These are phyloP conservation scores for Chamaecrista fasciculata DNA, from an alignment of 306 rosid species.

Conservation along the genomic window DNA sequence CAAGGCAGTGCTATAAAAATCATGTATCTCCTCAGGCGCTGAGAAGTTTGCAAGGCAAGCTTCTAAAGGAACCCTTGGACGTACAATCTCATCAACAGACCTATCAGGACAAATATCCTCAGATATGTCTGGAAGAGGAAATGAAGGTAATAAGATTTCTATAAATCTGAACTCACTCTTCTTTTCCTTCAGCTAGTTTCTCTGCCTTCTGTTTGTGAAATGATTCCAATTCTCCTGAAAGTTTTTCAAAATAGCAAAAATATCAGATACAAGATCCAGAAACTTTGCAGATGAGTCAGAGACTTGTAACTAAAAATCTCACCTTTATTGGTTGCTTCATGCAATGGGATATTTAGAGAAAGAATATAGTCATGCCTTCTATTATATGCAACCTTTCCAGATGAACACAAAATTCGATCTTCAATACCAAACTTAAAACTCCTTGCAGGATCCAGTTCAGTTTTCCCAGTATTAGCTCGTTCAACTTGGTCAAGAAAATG, in stretches of 20 bases:
- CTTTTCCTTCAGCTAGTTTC: constrained; percentile 70
- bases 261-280: constrained; percentile 23
- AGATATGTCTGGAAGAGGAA: constrained; percentile 44
- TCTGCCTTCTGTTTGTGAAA: constrained; percentile 71
- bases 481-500: constrained; percentile 97
- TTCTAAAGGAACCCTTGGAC: constrained; percentile 94
- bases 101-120: constrained; percentile 47
- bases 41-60: constrained; percentile 89
- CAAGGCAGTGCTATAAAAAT: constrained; percentile 88
- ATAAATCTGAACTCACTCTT: constrained; percentile 62
- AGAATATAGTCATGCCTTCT: constrained; percentile 87
- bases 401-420: constrained; percentile 87
- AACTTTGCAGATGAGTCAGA: constrained; percentile 6
- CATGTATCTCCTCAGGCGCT: constrained; percentile 91
- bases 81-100: constrained; percentile 71
- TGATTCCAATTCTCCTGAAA: constrained; percentile 72
- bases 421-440: constrained; percentile 95
- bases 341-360: constrained; percentile 79
- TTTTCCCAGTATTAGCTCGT: constrained; percentile 58
- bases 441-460: constrained; percentile 75
- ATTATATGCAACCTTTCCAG: constrained; percentile 94
- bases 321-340: constrained; percentile 86
- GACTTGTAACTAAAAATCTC: constrained; percentile 2
- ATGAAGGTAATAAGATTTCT: neutral
- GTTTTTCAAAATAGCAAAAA: constrained; percentile 32